Evolutionary conservation across 805 yeast genomes (phyloP), one percentile per base, ranked within the genome.

Genomic region (Starmerella bombi): DNA sequence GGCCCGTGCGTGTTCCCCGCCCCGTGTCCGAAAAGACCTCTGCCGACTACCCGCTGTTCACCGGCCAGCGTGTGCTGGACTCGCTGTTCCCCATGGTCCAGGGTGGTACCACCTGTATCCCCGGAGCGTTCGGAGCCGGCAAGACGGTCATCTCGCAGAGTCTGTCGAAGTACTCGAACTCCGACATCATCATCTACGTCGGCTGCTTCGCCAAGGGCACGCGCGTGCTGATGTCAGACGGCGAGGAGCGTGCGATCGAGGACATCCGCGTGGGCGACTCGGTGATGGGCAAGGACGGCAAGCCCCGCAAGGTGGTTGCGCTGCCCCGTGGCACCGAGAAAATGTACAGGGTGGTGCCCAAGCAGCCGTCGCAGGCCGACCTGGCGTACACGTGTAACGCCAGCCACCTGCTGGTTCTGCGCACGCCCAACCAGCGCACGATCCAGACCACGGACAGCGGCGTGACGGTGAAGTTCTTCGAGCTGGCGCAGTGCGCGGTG

Each of bases 41-140:
- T 46, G 97, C 98, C 32, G 91, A 88, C 65, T 75, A 80, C 63
- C 99, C 99, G 38, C 72, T 91, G 54, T 73, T 91, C 56, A 91
- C 99, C 16, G 99, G 99, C 57, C 99, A 91, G 71, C 82, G 99
- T 73, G 99, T 91, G 38, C 71, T 91, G 63, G 99, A 91, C 65
- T 79, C 98, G 23, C 73, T 91, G 50, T 91, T 91, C 74, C 99
- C 99, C 36, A 81, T 93, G 75, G 99, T 91, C 55, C 98, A 91
- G 71, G 99, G 99, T 69, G 99, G 99, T 70, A 91, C 99, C 30
- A 91, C 99, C 27, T 93, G 98, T 80, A 91, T 91, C 62, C 99
- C 99, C 35, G 99, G 99, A 67, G 99, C 99, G 49, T 91, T 91
- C 57, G 99, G 99, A 50, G 91, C 97, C 67, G 99, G 99, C 65